These are phyloP conservation scores for Chamaecrista fasciculata DNA, from an alignment of 306 rosid genomes.

Conservation along the genomic window DNA sequence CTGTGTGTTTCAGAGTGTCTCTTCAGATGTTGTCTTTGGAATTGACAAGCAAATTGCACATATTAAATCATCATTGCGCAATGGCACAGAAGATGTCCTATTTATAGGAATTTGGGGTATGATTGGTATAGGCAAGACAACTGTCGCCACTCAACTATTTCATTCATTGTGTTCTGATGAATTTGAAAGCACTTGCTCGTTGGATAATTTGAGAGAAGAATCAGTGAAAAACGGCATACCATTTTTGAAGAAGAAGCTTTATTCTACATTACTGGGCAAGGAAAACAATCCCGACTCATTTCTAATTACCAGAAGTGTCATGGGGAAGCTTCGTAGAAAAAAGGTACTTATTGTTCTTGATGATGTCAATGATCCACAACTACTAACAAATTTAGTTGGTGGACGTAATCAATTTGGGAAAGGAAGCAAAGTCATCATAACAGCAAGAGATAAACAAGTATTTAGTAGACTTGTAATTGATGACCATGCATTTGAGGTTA, in stretches of 20 bases:
- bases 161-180: not conserved
- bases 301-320: too few species aligned
- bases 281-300: too few species aligned
- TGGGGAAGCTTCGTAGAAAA: not conserved
- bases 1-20: not conserved
- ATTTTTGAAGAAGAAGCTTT: not conserved
- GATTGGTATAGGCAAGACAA: not conserved
- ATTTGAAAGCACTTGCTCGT: not conserved
- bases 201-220: not conserved
- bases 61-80: not conserved
- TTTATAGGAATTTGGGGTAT: not conserved
- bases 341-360: not conserved
- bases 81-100: not conserved
- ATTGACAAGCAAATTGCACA: not conserved
- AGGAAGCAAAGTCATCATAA: not conserved
- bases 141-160: not conserved
- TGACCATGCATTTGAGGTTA: not conserved
- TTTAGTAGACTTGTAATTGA: not conserved
- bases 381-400: not conserved
- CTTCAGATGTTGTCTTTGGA: not conserved
- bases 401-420: not conserved
- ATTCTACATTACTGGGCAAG: not conserved
- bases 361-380: not conserved
- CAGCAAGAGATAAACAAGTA: not conserved
- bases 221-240: not conserved